Percentiles rank a stretch among this genome's conserved stretches.
Evolutionary conservation across 768 basidiomycete species (phyloP).

Genomic region (Phaffia australis): DNA sequence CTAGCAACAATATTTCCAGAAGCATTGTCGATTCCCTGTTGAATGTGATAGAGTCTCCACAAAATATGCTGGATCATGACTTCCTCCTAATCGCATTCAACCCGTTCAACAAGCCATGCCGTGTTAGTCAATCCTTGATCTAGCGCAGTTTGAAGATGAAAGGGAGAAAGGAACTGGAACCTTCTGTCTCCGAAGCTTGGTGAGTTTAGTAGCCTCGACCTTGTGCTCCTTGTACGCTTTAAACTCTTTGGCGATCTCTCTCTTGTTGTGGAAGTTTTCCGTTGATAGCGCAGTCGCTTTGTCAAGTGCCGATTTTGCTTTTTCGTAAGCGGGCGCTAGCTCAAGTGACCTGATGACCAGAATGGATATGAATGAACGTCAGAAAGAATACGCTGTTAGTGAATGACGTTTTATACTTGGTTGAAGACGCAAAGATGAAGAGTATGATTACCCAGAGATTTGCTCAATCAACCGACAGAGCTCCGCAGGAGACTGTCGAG

Average conservation of each 20-base stretch:
- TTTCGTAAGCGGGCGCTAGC: constrained; percentile 75
- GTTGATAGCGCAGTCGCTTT: constrained; percentile 89
- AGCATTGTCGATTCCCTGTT: constrained; percentile 65
- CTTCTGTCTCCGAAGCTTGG: constrained; percentile 59
- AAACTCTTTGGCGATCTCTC: constrained; percentile 87
- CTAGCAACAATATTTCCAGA: constrained; percentile 58
- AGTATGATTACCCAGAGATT: constrained; percentile 55
- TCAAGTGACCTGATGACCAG: constrained; percentile 53
- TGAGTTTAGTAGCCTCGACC: constrained; percentile 78
- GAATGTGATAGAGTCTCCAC: constrained; percentile 82
- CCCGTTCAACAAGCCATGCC: background rate
- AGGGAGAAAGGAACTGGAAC: constrained; percentile 41
- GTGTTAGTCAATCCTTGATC: constrained; percentile 13
- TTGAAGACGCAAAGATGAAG: background rate
- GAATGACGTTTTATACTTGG: too few relatives aligned
- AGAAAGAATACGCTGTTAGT: too few relatives aligned
- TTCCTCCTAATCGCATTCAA: constrained; percentile 50
- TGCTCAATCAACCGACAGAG: constrained; percentile 85
- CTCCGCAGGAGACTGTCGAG: constrained; percentile 83
- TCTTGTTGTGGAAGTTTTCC: constrained; percentile 84
- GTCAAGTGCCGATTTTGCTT: constrained; percentile 73
- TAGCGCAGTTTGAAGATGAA: constrained; percentile 2
- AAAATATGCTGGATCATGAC: constrained; percentile 69
- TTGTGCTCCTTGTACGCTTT: constrained; percentile 97
- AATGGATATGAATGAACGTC: background rate